Percentiles rank a stretch among this genome's conserved stretches.
These are phyloP conservation scores for Debaryomyces sp. DNA, from an alignment of 1,139 yeast species.

Conservation along the genomic window DNA sequence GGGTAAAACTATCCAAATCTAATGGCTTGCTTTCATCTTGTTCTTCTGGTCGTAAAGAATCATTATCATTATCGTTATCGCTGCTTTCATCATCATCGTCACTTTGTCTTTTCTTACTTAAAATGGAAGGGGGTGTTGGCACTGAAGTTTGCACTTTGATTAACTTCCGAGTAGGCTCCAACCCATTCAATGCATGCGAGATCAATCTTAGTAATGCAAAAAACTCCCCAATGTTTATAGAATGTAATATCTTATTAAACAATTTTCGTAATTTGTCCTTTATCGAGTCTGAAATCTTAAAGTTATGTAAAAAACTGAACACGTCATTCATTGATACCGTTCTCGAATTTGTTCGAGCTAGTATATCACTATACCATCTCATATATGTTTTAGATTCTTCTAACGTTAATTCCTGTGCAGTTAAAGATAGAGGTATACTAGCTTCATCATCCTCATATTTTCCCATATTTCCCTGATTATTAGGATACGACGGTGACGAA, in stretches of 20 bases:
- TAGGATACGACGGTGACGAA: constrained; percentile 3
- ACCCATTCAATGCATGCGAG: constrained; percentile 55
- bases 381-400: constrained; percentile 73
- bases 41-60: not conserved
- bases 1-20: constrained; percentile 75
- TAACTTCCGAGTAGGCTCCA: constrained; percentile 52
- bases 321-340: constrained; percentile 64
- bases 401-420: constrained; percentile 60
- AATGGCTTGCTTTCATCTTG: constrained; percentile 32
- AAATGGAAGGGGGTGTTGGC: constrained; percentile 70
- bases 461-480: not conserved
- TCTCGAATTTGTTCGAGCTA: constrained; percentile 57
- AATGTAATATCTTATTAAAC: constrained; percentile 50
- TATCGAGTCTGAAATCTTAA: constrained; percentile 47
- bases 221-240: constrained; percentile 73
- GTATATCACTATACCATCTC: constrained; percentile 76
- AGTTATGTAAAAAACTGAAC: constrained; percentile 63
- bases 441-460: constrained; percentile 20
- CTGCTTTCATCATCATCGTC: constrained; percentile 43
- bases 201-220: constrained; percentile 70
- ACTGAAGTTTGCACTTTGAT: constrained; percentile 57
- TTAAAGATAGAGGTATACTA: constrained; percentile 60
- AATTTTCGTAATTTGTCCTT: constrained; percentile 51
- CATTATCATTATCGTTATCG: constrained; percentile 26
- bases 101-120: constrained; percentile 54